A percentile compares a stretch with the other conserved stretches of the same genome.
phyloP scores from a whole-genome alignment of 2,329 filamentous ascomycete species.

The Fusarium nematophilum region DNA sequence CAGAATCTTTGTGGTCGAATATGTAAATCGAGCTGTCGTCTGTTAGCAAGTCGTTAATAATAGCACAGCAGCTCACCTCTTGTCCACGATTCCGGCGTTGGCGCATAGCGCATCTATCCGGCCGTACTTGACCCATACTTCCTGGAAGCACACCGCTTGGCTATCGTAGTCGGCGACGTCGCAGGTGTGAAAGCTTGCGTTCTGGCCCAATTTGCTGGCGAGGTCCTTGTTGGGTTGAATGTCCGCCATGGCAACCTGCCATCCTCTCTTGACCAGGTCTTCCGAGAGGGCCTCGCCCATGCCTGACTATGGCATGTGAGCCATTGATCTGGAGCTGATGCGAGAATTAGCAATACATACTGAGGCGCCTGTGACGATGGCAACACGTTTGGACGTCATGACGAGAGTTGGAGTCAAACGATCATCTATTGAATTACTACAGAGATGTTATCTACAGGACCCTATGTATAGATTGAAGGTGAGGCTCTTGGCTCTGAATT shows the following conservation, averaged over 20 bases:
- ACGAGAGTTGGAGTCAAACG: too few relatives aligned
- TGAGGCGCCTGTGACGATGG: too few relatives aligned
- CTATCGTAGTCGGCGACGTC: constrained; percentile 60
- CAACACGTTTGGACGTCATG: too few relatives aligned
- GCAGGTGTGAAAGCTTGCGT: constrained; percentile 55
- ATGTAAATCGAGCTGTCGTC: constrained; percentile 56
- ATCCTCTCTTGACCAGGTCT: constrained; percentile 40
- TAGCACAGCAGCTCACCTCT: constrained; percentile 16
- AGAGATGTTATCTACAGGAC: too few relatives aligned
- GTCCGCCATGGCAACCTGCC: constrained; percentile 53
- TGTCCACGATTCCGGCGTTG: constrained; percentile 63
- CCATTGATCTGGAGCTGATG: too few relatives aligned
- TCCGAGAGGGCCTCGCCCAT: constrained; percentile 57
- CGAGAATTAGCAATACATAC: too few relatives aligned
- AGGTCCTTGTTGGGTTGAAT: constrained; percentile 46
- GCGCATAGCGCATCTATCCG: constrained; percentile 61
- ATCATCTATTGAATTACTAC: too few relatives aligned
- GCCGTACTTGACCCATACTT: constrained; percentile 56
- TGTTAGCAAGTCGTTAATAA: background rate
- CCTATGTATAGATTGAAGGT: too few relatives aligned
- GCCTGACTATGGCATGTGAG: constrained; percentile 56
- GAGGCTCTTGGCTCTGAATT: too few relatives aligned
- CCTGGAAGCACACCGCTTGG: constrained; percentile 55
- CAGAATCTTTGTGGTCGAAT: constrained; percentile 29
- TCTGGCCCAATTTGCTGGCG: constrained; percentile 49